A percentile compares a stretch with the other conserved stretches of the same genome.
Evolutionary conservation across 495 filamentous ascomycete genomes (phyloP).

Genomic region (Parathielavia hyrcaniae): DNA sequence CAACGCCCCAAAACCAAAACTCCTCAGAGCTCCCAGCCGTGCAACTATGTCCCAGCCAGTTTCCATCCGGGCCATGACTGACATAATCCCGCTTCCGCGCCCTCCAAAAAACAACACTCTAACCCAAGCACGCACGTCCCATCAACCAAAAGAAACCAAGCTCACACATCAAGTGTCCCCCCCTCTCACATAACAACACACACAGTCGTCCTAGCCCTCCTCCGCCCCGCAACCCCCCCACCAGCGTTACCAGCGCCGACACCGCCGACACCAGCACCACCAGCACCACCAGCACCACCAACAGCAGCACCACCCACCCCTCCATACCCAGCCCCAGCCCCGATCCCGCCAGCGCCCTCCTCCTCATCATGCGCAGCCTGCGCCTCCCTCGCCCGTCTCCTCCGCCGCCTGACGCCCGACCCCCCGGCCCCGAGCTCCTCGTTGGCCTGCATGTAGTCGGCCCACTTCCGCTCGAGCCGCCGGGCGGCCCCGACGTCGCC

Average conservation of each 20-base stretch:
- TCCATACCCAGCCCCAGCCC: slow-evolving; percentile 5
- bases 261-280: no score
- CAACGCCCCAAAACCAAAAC: neutral
- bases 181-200: slow-evolving; percentile 51
- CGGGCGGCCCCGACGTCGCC: slow-evolving; percentile 66
- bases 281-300: no score
- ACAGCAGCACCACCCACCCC: slow-evolving; percentile 34
- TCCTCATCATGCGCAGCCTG: slow-evolving; percentile 64
- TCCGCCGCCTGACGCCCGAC: slow-evolving; percentile 55
- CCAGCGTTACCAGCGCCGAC: slow-evolving; percentile 2
- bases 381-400: slow-evolving; percentile 72
- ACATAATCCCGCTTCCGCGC: neutral
- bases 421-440: slow-evolving; percentile 71
- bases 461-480: slow-evolving; percentile 83
- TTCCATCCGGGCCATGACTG: neutral
- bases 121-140: neutral
- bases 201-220: slow-evolving; percentile 51
- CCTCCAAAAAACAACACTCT: neutral
- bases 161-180: neutral
- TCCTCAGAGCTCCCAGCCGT: neutral
- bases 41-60: neutral
- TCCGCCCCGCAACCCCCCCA: slow-evolving; percentile 28
- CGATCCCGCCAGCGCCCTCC: slow-evolving; percentile 60
- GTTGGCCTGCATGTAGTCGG: slow-evolving; percentile 83
- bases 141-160: neutral